Conservation (phyloP, 192 early-diverging fungal species). For the Backusella circina region DNA sequence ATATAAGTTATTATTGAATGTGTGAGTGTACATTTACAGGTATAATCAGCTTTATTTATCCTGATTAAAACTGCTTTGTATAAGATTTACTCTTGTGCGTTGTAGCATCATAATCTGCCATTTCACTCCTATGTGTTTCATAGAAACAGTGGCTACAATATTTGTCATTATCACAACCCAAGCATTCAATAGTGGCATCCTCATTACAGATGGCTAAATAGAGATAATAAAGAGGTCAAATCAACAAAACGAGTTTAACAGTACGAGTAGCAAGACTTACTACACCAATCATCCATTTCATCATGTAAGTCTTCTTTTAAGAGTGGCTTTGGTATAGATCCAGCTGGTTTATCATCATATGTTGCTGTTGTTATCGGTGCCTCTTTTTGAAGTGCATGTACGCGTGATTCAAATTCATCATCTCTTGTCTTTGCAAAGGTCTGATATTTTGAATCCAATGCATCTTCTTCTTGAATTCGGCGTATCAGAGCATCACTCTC, state of each 20-base stretch:
- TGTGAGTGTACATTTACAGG: no score
- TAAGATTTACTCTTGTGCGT: constrained; percentile 14
- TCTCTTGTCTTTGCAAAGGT: constrained; percentile 4
- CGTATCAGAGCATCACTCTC: constrained; percentile 5
- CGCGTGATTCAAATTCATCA: constrained; percentile 19
- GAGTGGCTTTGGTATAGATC: constrained; percentile 34
- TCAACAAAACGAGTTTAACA: no score
- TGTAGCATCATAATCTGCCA: constrained; percentile 39
- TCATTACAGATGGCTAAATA: constrained; percentile 54
- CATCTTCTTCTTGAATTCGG: neutral
- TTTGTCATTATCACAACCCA: constrained; percentile 57
- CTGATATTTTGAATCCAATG: constrained; percentile 7
- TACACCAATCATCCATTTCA: constrained; percentile 48
- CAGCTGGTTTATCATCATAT: constrained; percentile 18
- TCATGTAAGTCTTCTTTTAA: constrained; percentile 34
- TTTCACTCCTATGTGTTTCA: constrained; percentile 44
- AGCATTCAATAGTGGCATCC: constrained; percentile 54
- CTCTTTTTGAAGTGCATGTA: constrained; percentile 29
- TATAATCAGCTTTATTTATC: neutral
- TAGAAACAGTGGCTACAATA: constrained; percentile 56
- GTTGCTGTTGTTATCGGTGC: neutral
- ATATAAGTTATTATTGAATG: no score
- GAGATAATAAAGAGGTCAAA: no score
- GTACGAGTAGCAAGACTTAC: no score
- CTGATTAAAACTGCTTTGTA: no score